phyloP scores from a whole-genome alignment of 352 stramenopile genomes.

The Aphanomyces astaci region DNA sequence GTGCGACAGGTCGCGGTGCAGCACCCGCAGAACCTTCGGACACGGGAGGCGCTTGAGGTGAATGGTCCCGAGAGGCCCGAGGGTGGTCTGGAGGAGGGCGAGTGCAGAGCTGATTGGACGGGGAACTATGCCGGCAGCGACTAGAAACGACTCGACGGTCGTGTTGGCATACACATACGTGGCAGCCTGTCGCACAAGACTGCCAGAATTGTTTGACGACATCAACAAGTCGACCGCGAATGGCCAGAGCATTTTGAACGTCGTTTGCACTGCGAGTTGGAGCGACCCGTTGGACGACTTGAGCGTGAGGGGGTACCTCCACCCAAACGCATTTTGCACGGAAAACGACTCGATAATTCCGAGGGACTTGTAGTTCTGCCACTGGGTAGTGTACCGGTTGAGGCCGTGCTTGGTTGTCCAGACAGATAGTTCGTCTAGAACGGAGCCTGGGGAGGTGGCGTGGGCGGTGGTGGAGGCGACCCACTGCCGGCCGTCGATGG shows the following conservation, averaged over 20 bases:
- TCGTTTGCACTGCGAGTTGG: background rate
- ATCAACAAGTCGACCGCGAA: background rate
- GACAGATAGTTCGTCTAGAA: background rate
- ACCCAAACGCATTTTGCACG: background rate
- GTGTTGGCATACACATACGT: background rate
- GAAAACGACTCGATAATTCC: background rate
- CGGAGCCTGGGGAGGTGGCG: background rate
- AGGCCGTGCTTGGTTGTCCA: background rate
- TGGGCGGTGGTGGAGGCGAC: background rate
- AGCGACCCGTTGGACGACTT: background rate
- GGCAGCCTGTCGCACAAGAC: background rate
- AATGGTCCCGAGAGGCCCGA: too few species aligned
- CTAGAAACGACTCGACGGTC: too few species aligned
- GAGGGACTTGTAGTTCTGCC: conserved; percentile 20
- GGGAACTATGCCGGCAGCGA: too few species aligned
- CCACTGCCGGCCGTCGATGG: background rate
- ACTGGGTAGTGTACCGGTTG: conserved; percentile 3
- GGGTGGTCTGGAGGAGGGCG: too few species aligned
- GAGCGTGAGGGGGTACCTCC: background rate
- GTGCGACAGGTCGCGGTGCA: too few species aligned
- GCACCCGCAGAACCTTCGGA: too few species aligned
- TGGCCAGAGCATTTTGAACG: background rate
- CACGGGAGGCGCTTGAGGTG: too few species aligned
- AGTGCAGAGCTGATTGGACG: too few species aligned
- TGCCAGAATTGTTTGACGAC: too few species aligned